A percentile compares a stretch with the other conserved stretches of the same genome.
phyloP scores from a whole-genome alignment of 176 grass and related monocot species.

The Aegilops sharonensis region DNA sequence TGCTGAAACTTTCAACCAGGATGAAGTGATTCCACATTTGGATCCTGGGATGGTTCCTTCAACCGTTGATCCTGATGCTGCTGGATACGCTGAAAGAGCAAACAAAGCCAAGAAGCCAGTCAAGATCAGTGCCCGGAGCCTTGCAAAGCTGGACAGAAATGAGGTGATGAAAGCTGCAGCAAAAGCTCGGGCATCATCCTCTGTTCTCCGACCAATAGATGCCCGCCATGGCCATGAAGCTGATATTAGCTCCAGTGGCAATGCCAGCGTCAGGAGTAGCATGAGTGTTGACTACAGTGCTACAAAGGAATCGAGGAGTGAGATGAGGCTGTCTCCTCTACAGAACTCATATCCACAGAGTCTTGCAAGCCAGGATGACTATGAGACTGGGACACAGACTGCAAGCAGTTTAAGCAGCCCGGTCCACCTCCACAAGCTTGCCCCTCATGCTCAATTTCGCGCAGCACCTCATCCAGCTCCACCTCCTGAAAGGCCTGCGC shows the following conservation, averaged over 20 bases:
- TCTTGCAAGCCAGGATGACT: slow-evolving; percentile 74
- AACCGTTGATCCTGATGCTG: slow-evolving; percentile 84
- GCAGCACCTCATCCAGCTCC: slow-evolving; percentile 33
- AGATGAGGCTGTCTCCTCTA: slow-evolving; percentile 63
- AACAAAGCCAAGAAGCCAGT: slow-evolving; percentile 85
- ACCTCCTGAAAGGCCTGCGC: slow-evolving; percentile 36
- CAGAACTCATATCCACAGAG: slow-evolving; percentile 72
- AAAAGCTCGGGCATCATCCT: slow-evolving; percentile 95
- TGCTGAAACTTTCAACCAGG: slow-evolving; percentile 50
- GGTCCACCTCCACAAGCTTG: slow-evolving; percentile 52
- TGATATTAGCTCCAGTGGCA: slow-evolving; percentile 70
- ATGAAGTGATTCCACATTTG: slow-evolving; percentile 95
- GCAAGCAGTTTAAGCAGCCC: slow-evolving; percentile 90
- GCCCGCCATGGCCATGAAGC: slow-evolving; percentile 44
- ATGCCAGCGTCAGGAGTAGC: slow-evolving; percentile 71
- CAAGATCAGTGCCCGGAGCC: slow-evolving; percentile 95
- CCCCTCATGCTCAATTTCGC: slow-evolving; percentile 28
- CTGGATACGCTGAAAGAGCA: slow-evolving; percentile 62
- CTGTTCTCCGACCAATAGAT: slow-evolving; percentile 79
- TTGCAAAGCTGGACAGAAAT: slow-evolving; percentile 83
- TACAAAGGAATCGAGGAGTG: slow-evolving; percentile 57
- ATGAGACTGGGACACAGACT: slow-evolving; percentile 64
- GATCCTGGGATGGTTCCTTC: slow-evolving; percentile 89
- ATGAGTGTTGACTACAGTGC: slow-evolving; percentile 58
- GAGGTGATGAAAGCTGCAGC: slow-evolving; percentile 90